Evolutionary conservation across 1,284 basidiomycete genomes (phyloP).

Genomic region (Ceratobasidium sp.): DNA sequence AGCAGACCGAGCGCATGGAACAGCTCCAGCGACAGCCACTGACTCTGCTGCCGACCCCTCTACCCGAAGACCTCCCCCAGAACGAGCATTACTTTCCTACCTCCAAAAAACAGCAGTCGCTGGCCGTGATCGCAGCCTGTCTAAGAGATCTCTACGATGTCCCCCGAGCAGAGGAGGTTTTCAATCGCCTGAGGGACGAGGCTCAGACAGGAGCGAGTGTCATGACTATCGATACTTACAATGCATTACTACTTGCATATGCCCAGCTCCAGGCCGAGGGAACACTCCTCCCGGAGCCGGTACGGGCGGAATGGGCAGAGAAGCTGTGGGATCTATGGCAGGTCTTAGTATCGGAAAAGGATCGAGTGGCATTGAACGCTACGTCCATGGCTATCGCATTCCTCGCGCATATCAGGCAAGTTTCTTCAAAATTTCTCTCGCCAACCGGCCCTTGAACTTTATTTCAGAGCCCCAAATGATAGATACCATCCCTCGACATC

Average conservation of each 20-base stretch:
- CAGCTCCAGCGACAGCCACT: conserved; percentile 26
- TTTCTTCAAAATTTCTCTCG: conserved; percentile 17
- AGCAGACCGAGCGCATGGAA: conserved; percentile 7
- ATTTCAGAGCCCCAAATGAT: conserved; percentile 25
- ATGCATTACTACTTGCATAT: conserved; percentile 67
- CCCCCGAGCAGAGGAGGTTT: conserved; percentile 68
- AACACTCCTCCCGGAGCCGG: conserved; percentile 37
- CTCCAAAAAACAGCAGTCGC: conserved; percentile 66
- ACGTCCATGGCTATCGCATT: conserved; percentile 72
- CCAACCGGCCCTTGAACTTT: background rate
- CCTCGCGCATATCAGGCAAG: conserved; percentile 61
- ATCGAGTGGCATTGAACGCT: conserved; percentile 59
- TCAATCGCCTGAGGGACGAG: conserved; percentile 61
- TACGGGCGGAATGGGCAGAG: conserved; percentile 60
- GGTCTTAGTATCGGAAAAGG: conserved; percentile 59
- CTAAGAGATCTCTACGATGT: conserved; percentile 73
- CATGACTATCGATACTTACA: conserved; percentile 56
- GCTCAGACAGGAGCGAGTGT: conserved; percentile 48
- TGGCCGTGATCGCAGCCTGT: conserved; percentile 80
- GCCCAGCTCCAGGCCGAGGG: conserved; percentile 62
- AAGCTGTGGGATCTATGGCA: conserved; percentile 65
- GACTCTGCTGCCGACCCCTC: conserved; percentile 64
- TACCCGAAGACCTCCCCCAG: conserved; percentile 56
- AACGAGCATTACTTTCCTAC: conserved; percentile 68
- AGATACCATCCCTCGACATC: conserved; percentile 28